Base-by-base conservation (phyloP, 1,284 basidiomycete genomes). In the Serendipita sp. region DNA sequence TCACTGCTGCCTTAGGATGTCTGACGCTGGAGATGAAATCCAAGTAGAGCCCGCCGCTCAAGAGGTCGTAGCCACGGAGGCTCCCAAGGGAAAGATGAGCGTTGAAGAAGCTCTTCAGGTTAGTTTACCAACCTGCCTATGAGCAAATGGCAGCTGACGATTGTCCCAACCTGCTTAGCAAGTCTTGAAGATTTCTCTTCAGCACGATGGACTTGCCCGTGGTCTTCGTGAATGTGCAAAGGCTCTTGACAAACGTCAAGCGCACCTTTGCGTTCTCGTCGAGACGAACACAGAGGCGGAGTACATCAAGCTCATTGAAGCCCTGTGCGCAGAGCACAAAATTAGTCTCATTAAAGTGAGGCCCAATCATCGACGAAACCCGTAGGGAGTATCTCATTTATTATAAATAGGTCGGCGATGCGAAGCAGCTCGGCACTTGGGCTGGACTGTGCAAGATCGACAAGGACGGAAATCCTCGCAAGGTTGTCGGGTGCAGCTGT, bases 221-320 rank as follows among this genome's bases (percentile, higher is more conserved):
- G 95, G 95, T 78, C 88, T 99, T 68, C 91, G 95, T 70, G 95
- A 99, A 82, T 90, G 85, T 73, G 90, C 95, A 74, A 99, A 99
- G 83, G 93, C 95, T 66, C 83, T 99, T 68, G 95, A 99, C 85
- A 94, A 94, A 80, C 89, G 93, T 72, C 91, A 96, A 83, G 95
- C 95, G 65, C 95, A 98, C 78, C 84, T 99, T 65, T 98, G 95
- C 79, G 94, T 99, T 67, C 88, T 99, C 73, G 93, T 97, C 75
- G 95, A 99, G 85, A 93, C 93, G 66, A 96, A 93, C 82, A 95
- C 90, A 66, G 95, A 98, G 81, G 91, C 93, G 71, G 95, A 97
- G 79, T 98, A 99, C 85, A 90, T 97, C 83, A 98, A 98, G 82
- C 91, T 99, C 80, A 96, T 98, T 70, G 94, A 98, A 80, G 95